phyloP scores from a whole-genome alignment of 306 rosid genomes.

The Sicyos baderoa region DNA sequence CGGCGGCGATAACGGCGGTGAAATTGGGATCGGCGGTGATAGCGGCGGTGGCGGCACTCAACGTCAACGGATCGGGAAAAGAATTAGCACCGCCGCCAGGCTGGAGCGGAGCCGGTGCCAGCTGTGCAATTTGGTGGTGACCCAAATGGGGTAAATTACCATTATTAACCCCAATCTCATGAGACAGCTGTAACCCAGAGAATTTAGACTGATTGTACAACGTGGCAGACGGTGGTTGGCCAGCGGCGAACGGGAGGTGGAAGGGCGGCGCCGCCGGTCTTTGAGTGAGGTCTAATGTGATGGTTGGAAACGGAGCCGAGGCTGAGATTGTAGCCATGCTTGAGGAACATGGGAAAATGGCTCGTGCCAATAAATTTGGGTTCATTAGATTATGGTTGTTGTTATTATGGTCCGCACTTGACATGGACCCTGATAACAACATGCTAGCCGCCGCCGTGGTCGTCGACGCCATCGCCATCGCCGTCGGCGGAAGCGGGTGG shows the following conservation, averaged over 20 bases:
- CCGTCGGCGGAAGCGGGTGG: constrained; percentile 93
- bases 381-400: constrained; percentile 54
- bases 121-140: constrained; percentile 36
- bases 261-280: constrained; percentile 38
- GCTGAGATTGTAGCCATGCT: constrained; percentile 88
- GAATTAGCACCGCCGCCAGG: constrained; percentile 25
- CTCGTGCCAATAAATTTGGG: constrained; percentile 69
- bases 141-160: background rate
- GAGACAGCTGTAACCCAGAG: constrained; percentile 84
- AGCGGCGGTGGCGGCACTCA: constrained; percentile 83
- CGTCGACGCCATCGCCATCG: constrained; percentile 94
- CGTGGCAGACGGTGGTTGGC: background rate
- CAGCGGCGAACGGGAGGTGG: constrained; percentile 42
- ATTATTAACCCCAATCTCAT: constrained; percentile 26
- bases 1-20: constrained; percentile 87
- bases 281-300: constrained; percentile 79
- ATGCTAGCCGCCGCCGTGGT: constrained; percentile 83
- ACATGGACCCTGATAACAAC: constrained; percentile 81
- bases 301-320: constrained; percentile 84
- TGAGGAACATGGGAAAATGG: constrained; percentile 58
- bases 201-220: constrained; percentile 76
- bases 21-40: constrained; percentile 82
- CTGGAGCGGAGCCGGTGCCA: background rate
- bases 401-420: constrained; percentile 64
- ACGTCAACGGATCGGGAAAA: constrained; percentile 36